Percentiles rank a stretch among this genome's conserved stretches.
Conservation (phyloP, 2,329 filamentous ascomycete species). For the Pestalotiopsis sp. region DNA sequence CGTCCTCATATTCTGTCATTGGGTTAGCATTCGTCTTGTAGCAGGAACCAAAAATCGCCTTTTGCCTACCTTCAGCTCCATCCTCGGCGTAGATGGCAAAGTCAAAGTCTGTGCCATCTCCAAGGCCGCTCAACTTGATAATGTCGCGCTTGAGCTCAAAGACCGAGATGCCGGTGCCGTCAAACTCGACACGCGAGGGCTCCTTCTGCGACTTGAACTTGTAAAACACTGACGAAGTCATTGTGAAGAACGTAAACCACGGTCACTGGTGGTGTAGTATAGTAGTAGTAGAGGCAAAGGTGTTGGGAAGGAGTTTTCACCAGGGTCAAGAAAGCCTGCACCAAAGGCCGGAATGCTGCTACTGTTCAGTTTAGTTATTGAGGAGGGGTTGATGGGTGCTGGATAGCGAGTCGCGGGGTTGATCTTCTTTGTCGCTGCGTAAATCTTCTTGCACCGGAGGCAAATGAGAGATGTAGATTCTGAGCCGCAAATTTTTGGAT, state of each 20-base stretch:
- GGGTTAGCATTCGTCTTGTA: conserved; percentile 19
- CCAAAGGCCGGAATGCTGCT: background rate
- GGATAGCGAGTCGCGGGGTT: background rate
- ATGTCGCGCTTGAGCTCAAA: conserved; percentile 99
- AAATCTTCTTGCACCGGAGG: background rate
- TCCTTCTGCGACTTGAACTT: conserved; percentile 99
- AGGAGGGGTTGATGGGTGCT: background rate
- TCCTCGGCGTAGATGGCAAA: conserved; percentile 93
- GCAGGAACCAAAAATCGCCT: background rate
- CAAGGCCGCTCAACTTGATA: conserved; percentile 89
- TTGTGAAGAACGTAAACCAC: conserved; percentile 47
- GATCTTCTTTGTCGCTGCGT: background rate
- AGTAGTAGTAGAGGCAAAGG: background rate
- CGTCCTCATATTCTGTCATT: conserved; percentile 86
- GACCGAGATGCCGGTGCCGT: conserved; percentile 96
- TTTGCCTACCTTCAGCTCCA: conserved; percentile 78
- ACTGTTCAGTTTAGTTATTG: background rate
- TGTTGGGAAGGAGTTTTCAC: background rate
- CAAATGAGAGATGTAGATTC: conserved; percentile 5
- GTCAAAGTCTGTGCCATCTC: conserved; percentile 96
- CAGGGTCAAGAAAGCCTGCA: background rate
- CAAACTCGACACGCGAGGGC: conserved; percentile 90
- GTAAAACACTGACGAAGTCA: conserved; percentile 99
- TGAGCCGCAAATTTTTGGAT: conserved; percentile 4
- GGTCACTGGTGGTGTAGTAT: conserved; percentile 1